These are phyloP conservation scores for Spinacia oleracea DNA, from an alignment of 179 eudicot genomes.

Conservation along the genomic window DNA sequence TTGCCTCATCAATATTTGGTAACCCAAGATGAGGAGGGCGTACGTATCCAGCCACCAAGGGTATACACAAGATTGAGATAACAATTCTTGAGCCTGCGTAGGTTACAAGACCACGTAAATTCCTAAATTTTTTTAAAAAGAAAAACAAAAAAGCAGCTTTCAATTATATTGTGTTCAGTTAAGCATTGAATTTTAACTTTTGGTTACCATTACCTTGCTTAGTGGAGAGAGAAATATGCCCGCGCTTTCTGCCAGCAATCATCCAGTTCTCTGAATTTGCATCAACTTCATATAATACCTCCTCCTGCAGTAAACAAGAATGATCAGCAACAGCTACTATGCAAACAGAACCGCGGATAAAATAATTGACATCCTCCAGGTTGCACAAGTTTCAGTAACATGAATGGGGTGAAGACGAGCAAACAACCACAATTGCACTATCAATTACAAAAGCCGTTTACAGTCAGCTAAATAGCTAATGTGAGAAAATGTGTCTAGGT, in stretches of 20 bases:
- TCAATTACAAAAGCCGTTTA: not conserved
- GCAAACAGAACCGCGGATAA: not conserved
- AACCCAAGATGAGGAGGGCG: constrained; percentile 87
- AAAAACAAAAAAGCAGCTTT: not conserved
- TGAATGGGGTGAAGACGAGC: not conserved
- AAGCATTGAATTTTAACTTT: not conserved
- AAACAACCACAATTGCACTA: not conserved
- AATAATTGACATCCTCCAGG: not conserved
- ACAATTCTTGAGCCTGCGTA: constrained; percentile 86
- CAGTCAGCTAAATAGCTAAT: not conserved
- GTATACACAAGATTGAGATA: constrained; percentile 76
- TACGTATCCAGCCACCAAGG: constrained; percentile 91
- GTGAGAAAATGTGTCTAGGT: not conserved
- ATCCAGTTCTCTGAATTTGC: constrained; percentile 97
- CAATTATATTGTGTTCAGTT: not conserved
- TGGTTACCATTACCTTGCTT: constrained; percentile 60
- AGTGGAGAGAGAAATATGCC: constrained; percentile 69
- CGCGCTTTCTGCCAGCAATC: constrained; percentile 99
- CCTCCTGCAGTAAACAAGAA: constrained; percentile 44
- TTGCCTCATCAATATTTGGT: constrained; percentile 64
- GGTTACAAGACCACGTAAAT: constrained; percentile 6
- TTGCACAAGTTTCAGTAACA: not conserved
- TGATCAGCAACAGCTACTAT: not conserved
- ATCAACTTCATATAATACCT: constrained; percentile 79
- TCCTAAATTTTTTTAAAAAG: not conserved